Evolutionary conservation across 2,329 filamentous ascomycete genomes (phyloP), one percentile per base, ranked within the genome.

Genomic region (Sporothrix globosa): DNA sequence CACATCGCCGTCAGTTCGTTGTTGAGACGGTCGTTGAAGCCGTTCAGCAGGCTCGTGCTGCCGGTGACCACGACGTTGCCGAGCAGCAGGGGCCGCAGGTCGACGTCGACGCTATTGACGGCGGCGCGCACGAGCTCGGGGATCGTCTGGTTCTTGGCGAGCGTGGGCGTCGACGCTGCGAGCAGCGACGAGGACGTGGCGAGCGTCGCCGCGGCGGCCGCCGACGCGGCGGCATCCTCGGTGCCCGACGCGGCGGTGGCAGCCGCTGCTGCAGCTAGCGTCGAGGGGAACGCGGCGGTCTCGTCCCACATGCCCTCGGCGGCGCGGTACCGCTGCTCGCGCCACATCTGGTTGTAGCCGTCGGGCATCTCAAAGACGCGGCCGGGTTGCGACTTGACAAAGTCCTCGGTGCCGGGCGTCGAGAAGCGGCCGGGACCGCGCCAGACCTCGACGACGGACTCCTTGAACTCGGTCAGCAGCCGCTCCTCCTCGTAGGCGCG

Each of bases 281-380:
- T 81, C 77, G 61, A 13, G 3, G 82, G 80, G 68, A 92, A 88
- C 3, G 92, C 91, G 50, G 91, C 91, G 68, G 88, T 89, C 75
- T 93, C 91, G 78, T 98, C 95, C 85, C 96, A 99, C 79, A 99
- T 87, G 54, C 92, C 92, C 82, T 99, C 96, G 1, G 91, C 90
- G 13, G 93, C 91, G 75, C 89, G 88, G 85, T 91, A 97, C 67
- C 96, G 90, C 79, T 97, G 94, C 70, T 90, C 87, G 73, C 92
- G 91, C 84, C 97, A 99, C 81, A 97, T 91, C 79, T 97, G 92
- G 83, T 98, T 99, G 83, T 91, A 94, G 67, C 96, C 96, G 78
- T 98, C 93, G 11, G 96, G 96, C 87, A 99, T 96, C 83, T 99
- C 96, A 77, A 97, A 99, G 13, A 96, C 91, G 68, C 93, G 90